These are phyloP conservation scores for Arbutus unedo DNA, from an alignment of 148 eudicot species.

Conservation along the genomic window DNA sequence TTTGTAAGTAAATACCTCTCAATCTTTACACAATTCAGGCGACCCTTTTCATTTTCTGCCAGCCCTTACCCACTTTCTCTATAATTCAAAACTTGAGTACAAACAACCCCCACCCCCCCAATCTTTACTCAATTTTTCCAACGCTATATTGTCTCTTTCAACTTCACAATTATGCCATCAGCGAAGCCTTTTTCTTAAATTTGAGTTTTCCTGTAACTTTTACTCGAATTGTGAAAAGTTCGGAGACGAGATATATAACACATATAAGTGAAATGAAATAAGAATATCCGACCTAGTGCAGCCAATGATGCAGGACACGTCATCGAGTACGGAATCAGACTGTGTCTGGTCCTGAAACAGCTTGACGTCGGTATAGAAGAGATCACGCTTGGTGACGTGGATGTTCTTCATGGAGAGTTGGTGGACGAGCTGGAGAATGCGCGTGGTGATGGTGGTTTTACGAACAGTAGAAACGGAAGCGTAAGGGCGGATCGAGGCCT, in stretches of 20 bases:
- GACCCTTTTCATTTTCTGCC: background rate
- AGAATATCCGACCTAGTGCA: slow-evolving; percentile 51
- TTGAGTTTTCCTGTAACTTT: background rate
- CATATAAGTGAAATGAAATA: background rate
- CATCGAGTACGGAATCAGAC: slow-evolving; percentile 82
- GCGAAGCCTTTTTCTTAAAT: background rate
- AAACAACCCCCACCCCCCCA: no score
- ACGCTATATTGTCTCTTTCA: background rate
- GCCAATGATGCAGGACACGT: slow-evolving; percentile 77
- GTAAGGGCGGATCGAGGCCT: slow-evolving; percentile 63
- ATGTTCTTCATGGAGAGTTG: slow-evolving; percentile 64
- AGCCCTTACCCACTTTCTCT: background rate
- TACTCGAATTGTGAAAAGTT: background rate
- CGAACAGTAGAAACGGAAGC: slow-evolving; percentile 68
- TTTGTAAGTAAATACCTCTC: background rate
- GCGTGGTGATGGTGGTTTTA: slow-evolving; percentile 74
- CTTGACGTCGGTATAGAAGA: slow-evolving; percentile 94
- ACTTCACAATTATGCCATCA: background rate
- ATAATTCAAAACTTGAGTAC: background rate
- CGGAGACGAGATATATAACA: no score
- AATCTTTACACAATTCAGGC: background rate
- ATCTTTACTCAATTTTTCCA: no score
- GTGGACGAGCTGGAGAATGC: slow-evolving; percentile 71
- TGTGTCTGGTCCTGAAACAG: slow-evolving; percentile 84
- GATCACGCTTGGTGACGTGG: slow-evolving; percentile 92